Percentiles rank a stretch among this genome's conserved stretches.
These are phyloP conservation scores for Nannochloropsis salina DNA, from an alignment of 108 stramenopile genomes.

Conservation along the genomic window DNA sequence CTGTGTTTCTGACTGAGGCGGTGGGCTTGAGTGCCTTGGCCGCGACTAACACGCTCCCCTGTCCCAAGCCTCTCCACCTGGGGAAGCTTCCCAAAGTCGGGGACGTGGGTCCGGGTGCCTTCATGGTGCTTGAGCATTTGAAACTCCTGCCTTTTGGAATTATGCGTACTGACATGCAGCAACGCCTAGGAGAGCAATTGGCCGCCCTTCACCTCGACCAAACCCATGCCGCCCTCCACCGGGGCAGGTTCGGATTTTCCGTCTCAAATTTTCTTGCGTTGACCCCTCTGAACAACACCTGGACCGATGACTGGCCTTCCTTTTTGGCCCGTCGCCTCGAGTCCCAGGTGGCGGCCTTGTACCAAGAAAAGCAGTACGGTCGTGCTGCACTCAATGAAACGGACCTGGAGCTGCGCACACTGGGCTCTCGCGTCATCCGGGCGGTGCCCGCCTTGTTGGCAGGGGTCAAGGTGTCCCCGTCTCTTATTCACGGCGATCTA, in stretches of 20 bases:
- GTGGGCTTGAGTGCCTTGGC: slow-evolving; percentile 38
- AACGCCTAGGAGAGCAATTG: slow-evolving; percentile 31
- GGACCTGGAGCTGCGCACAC: slow-evolving; percentile 24
- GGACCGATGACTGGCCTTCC: slow-evolving; percentile 34
- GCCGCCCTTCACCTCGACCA: slow-evolving; percentile 40
- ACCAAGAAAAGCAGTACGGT: slow-evolving; percentile 21
- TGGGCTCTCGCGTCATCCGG: slow-evolving; percentile 21
- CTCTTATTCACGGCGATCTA: slow-evolving; percentile 42
- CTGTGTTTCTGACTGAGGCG: slow-evolving; percentile 46
- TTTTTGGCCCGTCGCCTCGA: slow-evolving; percentile 36
- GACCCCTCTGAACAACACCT: slow-evolving; percentile 45
- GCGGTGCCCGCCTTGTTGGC: slow-evolving; percentile 24
- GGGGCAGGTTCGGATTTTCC: slow-evolving; percentile 44
- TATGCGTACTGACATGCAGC: slow-evolving; percentile 38
- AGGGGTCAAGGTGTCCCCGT: slow-evolving; percentile 27
- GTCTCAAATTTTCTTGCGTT: slow-evolving; percentile 42
- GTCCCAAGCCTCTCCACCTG: slow-evolving; percentile 40
- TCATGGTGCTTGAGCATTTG: slow-evolving; percentile 42
- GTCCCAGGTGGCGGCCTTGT: slow-evolving; percentile 26
- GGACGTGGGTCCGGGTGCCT: slow-evolving; percentile 43
- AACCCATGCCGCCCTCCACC: slow-evolving; percentile 34
- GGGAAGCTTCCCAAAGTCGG: slow-evolving; percentile 39
- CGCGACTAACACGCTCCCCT: slow-evolving; percentile 33
- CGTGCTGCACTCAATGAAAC: slow-evolving; percentile 31
- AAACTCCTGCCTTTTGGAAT: slow-evolving; percentile 32